Percentiles rank a stretch among this genome's conserved stretches.
Evolutionary conservation across 805 yeast species (phyloP).

Genomic region (Schizosaccharomyces japonicus): DNA sequence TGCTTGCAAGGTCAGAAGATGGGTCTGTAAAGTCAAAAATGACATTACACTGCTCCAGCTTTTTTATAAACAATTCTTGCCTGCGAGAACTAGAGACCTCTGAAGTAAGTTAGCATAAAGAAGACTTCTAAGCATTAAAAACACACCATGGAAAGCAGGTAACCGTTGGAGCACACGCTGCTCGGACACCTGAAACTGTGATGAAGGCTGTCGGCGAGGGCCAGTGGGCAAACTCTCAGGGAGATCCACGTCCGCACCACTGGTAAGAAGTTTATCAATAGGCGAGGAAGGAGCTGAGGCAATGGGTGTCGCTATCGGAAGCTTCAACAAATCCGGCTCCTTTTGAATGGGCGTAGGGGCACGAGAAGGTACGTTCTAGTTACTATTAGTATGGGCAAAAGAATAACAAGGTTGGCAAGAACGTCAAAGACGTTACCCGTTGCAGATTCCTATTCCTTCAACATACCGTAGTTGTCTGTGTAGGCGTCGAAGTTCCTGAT

Average conservation of each 20-base stretch:
- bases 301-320: conserved; percentile 6
- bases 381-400: too few relatives aligned
- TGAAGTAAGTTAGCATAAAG: background rate
- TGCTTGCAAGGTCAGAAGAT: conserved; percentile 71
- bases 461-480: too few relatives aligned
- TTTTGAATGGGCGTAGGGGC: conserved; percentile 5
- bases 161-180: conserved; percentile 45
- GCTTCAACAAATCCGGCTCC: background rate
- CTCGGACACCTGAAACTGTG: conserved; percentile 63
- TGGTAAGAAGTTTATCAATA: conserved; percentile 13
- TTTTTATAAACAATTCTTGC: conserved; percentile 55
- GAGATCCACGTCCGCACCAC: conserved; percentile 13
- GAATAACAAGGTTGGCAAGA: too few relatives aligned
- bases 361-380: too few relatives aligned
- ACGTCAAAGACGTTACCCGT: too few relatives aligned
- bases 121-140: background rate
- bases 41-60: conserved; percentile 82
- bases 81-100: conserved; percentile 71
- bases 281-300: conserved; percentile 18
- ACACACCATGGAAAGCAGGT: conserved; percentile 31
- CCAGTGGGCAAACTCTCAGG: conserved; percentile 24
- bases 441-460: too few relatives aligned
- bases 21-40: conserved; percentile 90
- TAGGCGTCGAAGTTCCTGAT: too few relatives aligned
- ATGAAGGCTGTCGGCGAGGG: conserved; percentile 80